These are phyloP conservation scores for Ophiostoma ulmi DNA, from an alignment of 2,329 filamentous ascomycete genomes.

Conservation along the genomic window DNA sequence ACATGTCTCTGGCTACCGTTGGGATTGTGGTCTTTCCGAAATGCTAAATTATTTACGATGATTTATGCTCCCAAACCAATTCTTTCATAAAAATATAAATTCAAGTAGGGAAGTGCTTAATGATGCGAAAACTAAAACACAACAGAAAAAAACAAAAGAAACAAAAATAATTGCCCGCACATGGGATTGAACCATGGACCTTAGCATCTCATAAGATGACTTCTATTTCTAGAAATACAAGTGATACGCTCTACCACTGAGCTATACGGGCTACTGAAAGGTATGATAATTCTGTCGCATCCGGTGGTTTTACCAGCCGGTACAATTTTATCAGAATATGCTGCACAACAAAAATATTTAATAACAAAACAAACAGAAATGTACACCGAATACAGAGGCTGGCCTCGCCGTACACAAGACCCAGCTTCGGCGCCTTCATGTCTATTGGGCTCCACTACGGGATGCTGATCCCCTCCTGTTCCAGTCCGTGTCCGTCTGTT, in stretches of 20 bases:
- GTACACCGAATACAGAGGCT: neutral
- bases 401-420: conserved; percentile 9
- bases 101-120: neutral
- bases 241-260: conserved; percentile 25
- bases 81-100: too few relatives aligned
- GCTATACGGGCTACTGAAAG: conserved; percentile 18
- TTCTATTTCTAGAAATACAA: conserved; percentile 21
- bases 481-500: neutral
- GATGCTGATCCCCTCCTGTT: neutral
- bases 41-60: too few relatives aligned
- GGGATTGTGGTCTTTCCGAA: too few relatives aligned
- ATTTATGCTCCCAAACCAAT: too few relatives aligned
- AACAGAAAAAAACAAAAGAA: neutral
- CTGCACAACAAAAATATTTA: neutral
- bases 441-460: neutral
- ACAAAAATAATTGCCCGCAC: conserved; percentile 17
- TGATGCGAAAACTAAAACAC: neutral
- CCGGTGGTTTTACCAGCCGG: neutral
- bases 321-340: neutral
- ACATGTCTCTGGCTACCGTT: too few relatives aligned
- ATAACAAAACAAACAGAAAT: neutral
- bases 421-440: conserved; percentile 10
- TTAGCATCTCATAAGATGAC: conserved; percentile 16
- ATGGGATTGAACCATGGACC: conserved; percentile 20
- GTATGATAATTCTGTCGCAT: neutral